These are phyloP conservation scores for Phytophthora meadii DNA, from an alignment of 352 stramenopile genomes.

Conservation along the genomic window DNA sequence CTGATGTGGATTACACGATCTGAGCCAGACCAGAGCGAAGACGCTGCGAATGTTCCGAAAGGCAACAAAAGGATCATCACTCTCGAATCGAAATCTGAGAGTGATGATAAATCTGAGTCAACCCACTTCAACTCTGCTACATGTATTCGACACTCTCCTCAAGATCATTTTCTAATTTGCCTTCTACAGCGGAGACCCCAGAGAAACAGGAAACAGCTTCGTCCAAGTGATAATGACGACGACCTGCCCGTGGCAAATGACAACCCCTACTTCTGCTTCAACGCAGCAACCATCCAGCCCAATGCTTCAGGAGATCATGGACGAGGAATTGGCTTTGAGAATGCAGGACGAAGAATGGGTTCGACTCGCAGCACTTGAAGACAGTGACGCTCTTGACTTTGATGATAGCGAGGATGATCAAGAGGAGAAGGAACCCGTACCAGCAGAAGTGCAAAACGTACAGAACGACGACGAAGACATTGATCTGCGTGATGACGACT, in stretches of 20 bases:
- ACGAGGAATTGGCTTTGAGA: constrained; percentile 62
- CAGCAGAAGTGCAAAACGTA: background rate
- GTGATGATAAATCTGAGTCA: background rate
- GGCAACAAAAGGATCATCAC: constrained; percentile 22
- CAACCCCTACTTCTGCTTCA: constrained; percentile 5
- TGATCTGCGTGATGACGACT: constrained; percentile 31
- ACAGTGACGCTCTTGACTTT: constrained; percentile 4
- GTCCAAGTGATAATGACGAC: constrained; percentile 17
- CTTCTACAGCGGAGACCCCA: background rate
- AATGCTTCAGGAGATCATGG: constrained; percentile 72
- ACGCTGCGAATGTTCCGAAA: constrained; percentile 22
- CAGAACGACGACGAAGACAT: constrained; percentile 20
- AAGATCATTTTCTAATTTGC: constrained; percentile 22
- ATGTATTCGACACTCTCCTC: background rate
- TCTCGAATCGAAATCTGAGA: background rate
- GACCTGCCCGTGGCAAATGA: constrained; percentile 20
- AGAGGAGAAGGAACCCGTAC: constrained; percentile 19
- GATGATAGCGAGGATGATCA: constrained; percentile 20
- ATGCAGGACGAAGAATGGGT: constrained; percentile 40
- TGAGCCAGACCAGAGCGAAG: constrained; percentile 13
- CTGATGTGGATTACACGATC: constrained; percentile 11
- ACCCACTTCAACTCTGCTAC: constrained; percentile 21
- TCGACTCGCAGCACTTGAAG: constrained; percentile 13
- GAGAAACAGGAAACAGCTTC: background rate
- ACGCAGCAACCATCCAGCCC: constrained; percentile 10